Base-by-base conservation (phyloP, 345 rosid genomes). In the Microthlaspi erraticum region DNA sequence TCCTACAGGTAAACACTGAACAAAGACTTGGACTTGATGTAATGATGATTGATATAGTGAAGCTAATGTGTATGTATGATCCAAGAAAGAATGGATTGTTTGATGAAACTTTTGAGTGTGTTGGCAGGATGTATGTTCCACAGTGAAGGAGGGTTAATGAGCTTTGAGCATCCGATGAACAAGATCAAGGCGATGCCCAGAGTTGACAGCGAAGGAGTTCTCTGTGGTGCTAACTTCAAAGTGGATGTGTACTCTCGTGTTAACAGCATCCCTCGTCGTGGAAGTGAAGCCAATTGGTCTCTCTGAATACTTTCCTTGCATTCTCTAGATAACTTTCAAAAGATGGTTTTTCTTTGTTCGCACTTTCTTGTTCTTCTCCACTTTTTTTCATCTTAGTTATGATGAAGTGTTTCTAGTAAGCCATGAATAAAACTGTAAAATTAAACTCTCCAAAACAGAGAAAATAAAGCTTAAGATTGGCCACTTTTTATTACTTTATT, bases 131-230 rank as follows among this genome's bases (percentile, higher is more conserved):
- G 89, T 39, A 89, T 94, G 93, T 94, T 91, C 71, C 92, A 91
- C 60, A 91, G 89, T n/a, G 93, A 85, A 18, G 90, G 80, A 52
- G 98, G 99, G 18, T 54, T 94, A 80, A 89, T 81, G 95, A 94
- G 96, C 82, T 94, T 89, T 32, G 99, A 94, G 82, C 96, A 91
- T 77, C 99, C 97, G 3, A 87, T 77, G 85, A 83, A 79, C 77
- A 80, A 84, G 83, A 59, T 94, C 66, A 88, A 87, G 80, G 95
- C 99, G 4, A 88, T 94, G 97, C 95, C 96, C 0, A 89, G 99
- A 68, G 77, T 79, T 20, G 99, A 94, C 50, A 91, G 99, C 20
- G 99, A 94, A 41, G 99, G 99, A 3, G 91, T 77, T 10, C 66
- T 91, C 19, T 89, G 99, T 32, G 99, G 99, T 5, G 82, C 99